Conservation (phyloP, 1,284 basidiomycete species). For the Coriolopsis trogii region DNA sequence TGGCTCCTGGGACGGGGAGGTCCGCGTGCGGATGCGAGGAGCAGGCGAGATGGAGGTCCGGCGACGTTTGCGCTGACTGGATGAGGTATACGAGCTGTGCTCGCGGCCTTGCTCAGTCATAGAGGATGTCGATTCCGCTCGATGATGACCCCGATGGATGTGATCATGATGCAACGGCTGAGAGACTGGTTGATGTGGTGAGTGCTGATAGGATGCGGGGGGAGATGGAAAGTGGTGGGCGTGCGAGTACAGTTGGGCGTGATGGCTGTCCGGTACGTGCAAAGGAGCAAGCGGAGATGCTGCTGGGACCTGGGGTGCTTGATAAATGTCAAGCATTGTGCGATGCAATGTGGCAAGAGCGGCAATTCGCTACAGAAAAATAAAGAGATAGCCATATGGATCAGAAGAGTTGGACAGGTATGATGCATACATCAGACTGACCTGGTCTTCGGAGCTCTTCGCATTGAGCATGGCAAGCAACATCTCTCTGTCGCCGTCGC, state of each 20-base stretch:
- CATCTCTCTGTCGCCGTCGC: slow-evolving; percentile 89
- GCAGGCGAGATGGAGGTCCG: slow-evolving; percentile 32
- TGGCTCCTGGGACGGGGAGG: slow-evolving; percentile 11
- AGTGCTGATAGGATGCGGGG: slow-evolving; percentile 32
- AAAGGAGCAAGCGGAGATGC: slow-evolving; percentile 21
- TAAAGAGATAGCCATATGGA: no score
- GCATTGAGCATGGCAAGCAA: slow-evolving; percentile 86
- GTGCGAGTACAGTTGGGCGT: slow-evolving; percentile 22
- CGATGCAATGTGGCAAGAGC: slow-evolving; percentile 69
- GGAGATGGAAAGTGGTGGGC: slow-evolving; percentile 32
- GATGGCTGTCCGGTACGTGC: slow-evolving; percentile 23
- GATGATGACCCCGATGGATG: slow-evolving; percentile 17
- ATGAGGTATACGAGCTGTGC: slow-evolving; percentile 5
- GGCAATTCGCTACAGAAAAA: slow-evolving; percentile 58
- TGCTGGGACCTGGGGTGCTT: slow-evolving; percentile 27
- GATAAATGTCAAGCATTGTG: slow-evolving; percentile 66
- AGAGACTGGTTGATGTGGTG: slow-evolving; percentile 21
- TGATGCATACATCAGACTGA: slow-evolving; percentile 32
- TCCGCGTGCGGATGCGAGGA: slow-evolving; percentile 18
- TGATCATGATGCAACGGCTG: slow-evolving; percentile 19
- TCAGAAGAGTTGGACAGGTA: slow-evolving; percentile 8
- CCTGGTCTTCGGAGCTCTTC: slow-evolving; percentile 89
- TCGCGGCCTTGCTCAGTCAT: slow-evolving; percentile 13
- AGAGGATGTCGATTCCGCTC: slow-evolving; percentile 23
- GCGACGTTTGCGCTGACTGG: slow-evolving; percentile 30